Evolutionary conservation across 257 asterid genomes (phyloP), one percentile per base, ranked within the genome.

Genomic region (Petrea volubilis): DNA sequence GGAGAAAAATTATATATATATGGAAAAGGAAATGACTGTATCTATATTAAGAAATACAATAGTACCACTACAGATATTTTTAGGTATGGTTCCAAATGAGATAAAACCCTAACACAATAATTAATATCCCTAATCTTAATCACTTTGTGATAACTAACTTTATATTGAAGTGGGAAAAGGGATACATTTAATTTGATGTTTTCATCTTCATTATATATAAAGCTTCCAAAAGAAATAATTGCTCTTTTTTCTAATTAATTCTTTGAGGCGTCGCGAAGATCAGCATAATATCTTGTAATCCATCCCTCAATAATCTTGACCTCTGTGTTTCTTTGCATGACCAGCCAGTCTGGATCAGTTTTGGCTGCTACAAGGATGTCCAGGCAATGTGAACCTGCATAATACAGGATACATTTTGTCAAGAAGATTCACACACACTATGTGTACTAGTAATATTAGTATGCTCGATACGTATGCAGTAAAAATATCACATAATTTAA

Each of bases 331-430:
- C 92, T 72, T 59, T 88, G 97, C 66, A 17, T 53, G n/a, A 82
- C 52, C 51, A 89, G 56, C 95, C 97, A 91, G 1, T 67, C 51
- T 29, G 96, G 96, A 70, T 89, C 97, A 21, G 50, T 76, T 74
- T 78, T 41, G 0, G 5, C 1, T 9, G 81, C 78, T 6, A 24
- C 8, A 10, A 65, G 38, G 57, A 91, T 72, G 76, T 91, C 95
- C 74, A 89, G 58, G 70, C 93, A 86, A 80, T 87, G 93, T 3
- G 96, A 89, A 4, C 95, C 93, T 87, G 67, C 70, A 72, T 20
- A 58, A 50, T 8, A 11, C 3, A 11, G 12, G 14, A 40, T 6
- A 40, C 3, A 9, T 7, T 1, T 40, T 40, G 12, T 40, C 3
- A 1, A 6, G 2, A 40, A 11, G 11, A 8, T 40, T 40, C n/a